phyloP scores from a whole-genome alignment of 2,329 filamentous ascomycete species.

The Neocucurbitaria cava region DNA sequence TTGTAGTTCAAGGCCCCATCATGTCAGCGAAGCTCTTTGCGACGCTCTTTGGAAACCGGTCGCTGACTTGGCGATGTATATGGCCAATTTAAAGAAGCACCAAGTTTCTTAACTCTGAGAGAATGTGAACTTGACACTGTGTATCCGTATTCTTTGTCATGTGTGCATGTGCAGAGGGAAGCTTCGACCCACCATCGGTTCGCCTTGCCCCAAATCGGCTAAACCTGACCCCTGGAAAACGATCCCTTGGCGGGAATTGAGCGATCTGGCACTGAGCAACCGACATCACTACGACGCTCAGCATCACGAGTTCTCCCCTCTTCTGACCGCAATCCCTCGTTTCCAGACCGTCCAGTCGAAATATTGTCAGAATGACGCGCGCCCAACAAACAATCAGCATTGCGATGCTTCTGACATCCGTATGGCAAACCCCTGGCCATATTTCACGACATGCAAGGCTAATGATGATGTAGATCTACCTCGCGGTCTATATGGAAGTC shows the following conservation, averaged over 20 bases:
- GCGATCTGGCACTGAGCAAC: slow-evolving; percentile 34
- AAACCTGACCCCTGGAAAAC: slow-evolving; percentile 24
- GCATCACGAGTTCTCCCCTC: slow-evolving; percentile 8
- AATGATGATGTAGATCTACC: slow-evolving; percentile 74
- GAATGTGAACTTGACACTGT: neutral
- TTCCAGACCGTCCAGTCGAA: slow-evolving; percentile 4
- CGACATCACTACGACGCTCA: slow-evolving; percentile 24
- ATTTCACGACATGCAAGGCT: slow-evolving; percentile 8
- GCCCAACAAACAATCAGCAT: slow-evolving; percentile 92
- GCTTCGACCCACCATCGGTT: slow-evolving; percentile 16
- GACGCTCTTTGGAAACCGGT: neutral
- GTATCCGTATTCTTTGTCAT: neutral
- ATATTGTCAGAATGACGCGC: slow-evolving; percentile 76
- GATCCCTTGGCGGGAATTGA: slow-evolving; percentile 34
- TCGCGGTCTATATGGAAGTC: slow-evolving; percentile 82
- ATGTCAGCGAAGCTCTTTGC: slow-evolving; percentile 3
- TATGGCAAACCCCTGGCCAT: slow-evolving; percentile 57
- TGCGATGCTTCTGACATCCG: slow-evolving; percentile 84
- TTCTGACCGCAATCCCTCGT: slow-evolving; percentile 32
- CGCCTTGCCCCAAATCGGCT: slow-evolving; percentile 21
- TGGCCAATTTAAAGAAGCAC: neutral
- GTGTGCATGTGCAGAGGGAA: neutral
- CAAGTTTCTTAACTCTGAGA: neutral
- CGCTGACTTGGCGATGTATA: neutral
- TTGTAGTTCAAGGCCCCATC: slow-evolving; percentile 17